Evolutionary conservation across 306 rosid species (phyloP), one percentile per base, ranked within the genome.

Genomic region (Vigna reflexopilosa): DNA sequence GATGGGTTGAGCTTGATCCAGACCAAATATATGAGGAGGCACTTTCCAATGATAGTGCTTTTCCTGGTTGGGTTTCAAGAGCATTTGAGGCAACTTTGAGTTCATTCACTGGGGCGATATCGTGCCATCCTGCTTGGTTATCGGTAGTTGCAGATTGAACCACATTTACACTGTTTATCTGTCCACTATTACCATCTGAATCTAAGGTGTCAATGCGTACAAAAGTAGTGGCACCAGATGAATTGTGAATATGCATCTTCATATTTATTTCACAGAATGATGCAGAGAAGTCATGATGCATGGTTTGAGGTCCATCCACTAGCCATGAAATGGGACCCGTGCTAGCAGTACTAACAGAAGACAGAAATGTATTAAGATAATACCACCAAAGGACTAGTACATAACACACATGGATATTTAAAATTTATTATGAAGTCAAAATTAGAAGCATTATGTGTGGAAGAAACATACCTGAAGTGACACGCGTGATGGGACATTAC

Each of bases 281-380:
- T 28, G 85, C 32, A 52, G 89, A 85, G 89, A 95, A 93, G 87
- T 95, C 81, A 75, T 95, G 98, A 49, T 87, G 77, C 22, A 90
- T 58, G 56, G 85, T 89, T 73, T 79, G 90, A 84, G 98, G 98
- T 70, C 97, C 98, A 11, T 91, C 91, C 70, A 95, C 70, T 69
- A 86, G 88, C 99, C 99, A 95, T 4, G 90, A 90, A 85, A 95
- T 91, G 44, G 97, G 96, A 80, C 94, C 92, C 17, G 83, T 71
- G 85, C 90, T 91, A 54, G 91, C 78, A 69, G 88, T 85, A 81
- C 99, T 95, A 67, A 67, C 78, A 75, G n/a, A 58, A 66, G 66
- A 62, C 19, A 71, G 62, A 17, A 70, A 73, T 17, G 38, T 61
- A 72, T 32, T 47, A 72, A 64, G 56, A 19, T 58, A 69, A 58